Base-by-base conservation (phyloP, 2,329 filamentous ascomycete genomes). In the Nigrograna mackinnonii region DNA sequence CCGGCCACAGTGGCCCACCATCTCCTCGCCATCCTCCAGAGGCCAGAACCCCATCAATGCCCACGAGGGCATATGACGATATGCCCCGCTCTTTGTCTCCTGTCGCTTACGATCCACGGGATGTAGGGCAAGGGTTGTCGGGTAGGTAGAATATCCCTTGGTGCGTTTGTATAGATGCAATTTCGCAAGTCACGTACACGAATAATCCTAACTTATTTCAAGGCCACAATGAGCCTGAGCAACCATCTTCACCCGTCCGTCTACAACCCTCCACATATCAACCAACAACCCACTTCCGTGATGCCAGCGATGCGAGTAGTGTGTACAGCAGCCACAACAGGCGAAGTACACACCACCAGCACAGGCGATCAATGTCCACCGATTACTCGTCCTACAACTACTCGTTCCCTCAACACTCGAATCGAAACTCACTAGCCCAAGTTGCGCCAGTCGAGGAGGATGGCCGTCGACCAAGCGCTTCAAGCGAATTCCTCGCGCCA, bases 61-160 rank as follows among this genome's bases (percentile, higher is more conserved):
- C 62, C 4, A 37, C 45, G 5, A 54, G 38, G 13, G 53, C 53
- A 2, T 28, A 54, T 30, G 45, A 55, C 18, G 57, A 57, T 35
- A 52, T 52, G 9, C 55, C 52, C 21, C 55, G 52, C 7, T 55
- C 57, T n/a, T 28, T 28, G 24, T 28, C 24, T 9, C 16, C 31
- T 33, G n/a, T 14, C 34, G 2, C 34, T 28, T n/a, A 9, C 24
- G 9, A 32, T 9, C 12, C 28, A 3, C 14, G 13, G 14, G 45
- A 35, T 39, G 48, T 51, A 39, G 50, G 51, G 19, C 45, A 53
- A 24, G 49, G 55, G 41, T 52, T 58, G 49, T 49, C 62, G 46
- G 52, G 64, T 66, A 66, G 57, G 64, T 66, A 63, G 49, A 41
- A 37, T n/a, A n/a, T 45, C 60, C 52, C 44, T 50, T 57, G 45